Conservation (phyloP, 352 stramenopile species). For the Pythium grandisporangium region DNA sequence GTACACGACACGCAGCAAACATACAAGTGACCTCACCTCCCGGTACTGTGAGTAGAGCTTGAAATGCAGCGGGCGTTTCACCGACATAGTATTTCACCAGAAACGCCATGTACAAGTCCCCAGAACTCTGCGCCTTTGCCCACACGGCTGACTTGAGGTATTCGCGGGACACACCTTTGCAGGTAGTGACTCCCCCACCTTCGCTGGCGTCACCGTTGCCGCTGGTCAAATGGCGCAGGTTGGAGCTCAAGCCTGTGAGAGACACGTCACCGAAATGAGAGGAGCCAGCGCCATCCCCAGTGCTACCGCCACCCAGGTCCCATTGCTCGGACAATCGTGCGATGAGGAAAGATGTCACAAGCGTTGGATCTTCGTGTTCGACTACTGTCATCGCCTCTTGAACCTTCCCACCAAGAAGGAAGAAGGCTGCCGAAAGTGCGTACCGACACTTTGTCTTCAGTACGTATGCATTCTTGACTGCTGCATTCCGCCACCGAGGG, state of each 20-base stretch:
- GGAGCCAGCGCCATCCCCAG: slow-evolving; percentile 3
- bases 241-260: slow-evolving; percentile 48
- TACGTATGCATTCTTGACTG: slow-evolving; percentile 88
- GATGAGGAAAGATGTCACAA: slow-evolving; percentile 78
- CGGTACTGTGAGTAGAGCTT: slow-evolving; percentile 39
- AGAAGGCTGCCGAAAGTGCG: slow-evolving; percentile 72
- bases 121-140: slow-evolving; percentile 28
- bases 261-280: slow-evolving; percentile 28
- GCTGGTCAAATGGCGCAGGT: slow-evolving; percentile 27
- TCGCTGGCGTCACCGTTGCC: neutral
- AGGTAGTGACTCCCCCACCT: slow-evolving; percentile 3
- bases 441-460: slow-evolving; percentile 83
- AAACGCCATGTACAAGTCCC: slow-evolving; percentile 73
- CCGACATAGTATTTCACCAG: slow-evolving; percentile 58
- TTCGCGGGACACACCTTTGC: slow-evolving; percentile 35
- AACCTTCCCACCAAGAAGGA: slow-evolving; percentile 68
- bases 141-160: slow-evolving; percentile 56
- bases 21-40: slow-evolving; percentile 44
- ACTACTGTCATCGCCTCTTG: slow-evolving; percentile 69
- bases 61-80: slow-evolving; percentile 30
- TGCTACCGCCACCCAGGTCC: slow-evolving; percentile 34
- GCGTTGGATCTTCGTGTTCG: slow-evolving; percentile 57
- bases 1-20: too few relatives aligned
- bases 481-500: slow-evolving; percentile 73
- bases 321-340: slow-evolving; percentile 65